A percentile compares a stretch with the other conserved stretches of the same genome.
Conservation (phyloP, 2,329 filamentous ascomycete genomes). For the Cadophora luteo-olivacea region DNA sequence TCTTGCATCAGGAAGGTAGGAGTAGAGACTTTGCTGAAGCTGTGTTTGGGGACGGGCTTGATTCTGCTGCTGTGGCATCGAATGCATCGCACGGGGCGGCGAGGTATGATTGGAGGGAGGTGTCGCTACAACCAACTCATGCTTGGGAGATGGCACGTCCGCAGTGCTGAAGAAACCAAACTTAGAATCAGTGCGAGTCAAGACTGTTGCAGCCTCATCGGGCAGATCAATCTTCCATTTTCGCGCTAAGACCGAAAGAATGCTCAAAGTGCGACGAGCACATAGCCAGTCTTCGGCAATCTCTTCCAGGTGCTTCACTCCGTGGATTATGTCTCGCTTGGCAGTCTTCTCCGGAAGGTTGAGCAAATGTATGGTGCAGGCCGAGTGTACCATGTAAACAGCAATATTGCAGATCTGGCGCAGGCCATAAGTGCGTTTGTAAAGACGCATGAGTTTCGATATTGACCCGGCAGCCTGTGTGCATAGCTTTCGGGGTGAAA, state of each 20-base stretch:
- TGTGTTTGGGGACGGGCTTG: slow-evolving; percentile 34
- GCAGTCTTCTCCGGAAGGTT: slow-evolving; percentile 94
- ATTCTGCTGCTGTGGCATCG: slow-evolving; percentile 25
- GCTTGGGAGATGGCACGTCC: slow-evolving; percentile 45
- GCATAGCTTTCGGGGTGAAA: slow-evolving; percentile 89
- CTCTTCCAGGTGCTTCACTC: slow-evolving; percentile 90
- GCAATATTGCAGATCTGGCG: slow-evolving; percentile 96
- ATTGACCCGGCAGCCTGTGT: slow-evolving; percentile 88
- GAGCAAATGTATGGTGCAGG: slow-evolving; percentile 92
- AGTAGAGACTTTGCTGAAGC: slow-evolving; percentile 41
- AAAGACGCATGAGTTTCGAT: slow-evolving; percentile 91
- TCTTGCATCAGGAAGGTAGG: slow-evolving; percentile 34
- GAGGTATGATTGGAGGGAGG: slow-evolving; percentile 37
- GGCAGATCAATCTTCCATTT: slow-evolving; percentile 91
- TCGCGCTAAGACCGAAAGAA: slow-evolving; percentile 82
- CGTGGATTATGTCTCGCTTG: slow-evolving; percentile 86
- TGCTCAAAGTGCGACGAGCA: slow-evolving; percentile 82
- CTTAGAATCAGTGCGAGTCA: slow-evolving; percentile 80
- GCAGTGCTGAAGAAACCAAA: slow-evolving; percentile 71
- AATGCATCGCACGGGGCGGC: slow-evolving; percentile 27
- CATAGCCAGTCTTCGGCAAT: slow-evolving; percentile 96
- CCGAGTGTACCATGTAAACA: slow-evolving; percentile 93
- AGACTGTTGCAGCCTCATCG: slow-evolving; percentile 77
- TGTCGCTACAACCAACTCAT: slow-evolving; percentile 39
- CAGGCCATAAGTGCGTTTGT: slow-evolving; percentile 89